These are phyloP conservation scores for Solanum bulbocastanum DNA, from an alignment of 257 asterid species.

Conservation along the genomic window DNA sequence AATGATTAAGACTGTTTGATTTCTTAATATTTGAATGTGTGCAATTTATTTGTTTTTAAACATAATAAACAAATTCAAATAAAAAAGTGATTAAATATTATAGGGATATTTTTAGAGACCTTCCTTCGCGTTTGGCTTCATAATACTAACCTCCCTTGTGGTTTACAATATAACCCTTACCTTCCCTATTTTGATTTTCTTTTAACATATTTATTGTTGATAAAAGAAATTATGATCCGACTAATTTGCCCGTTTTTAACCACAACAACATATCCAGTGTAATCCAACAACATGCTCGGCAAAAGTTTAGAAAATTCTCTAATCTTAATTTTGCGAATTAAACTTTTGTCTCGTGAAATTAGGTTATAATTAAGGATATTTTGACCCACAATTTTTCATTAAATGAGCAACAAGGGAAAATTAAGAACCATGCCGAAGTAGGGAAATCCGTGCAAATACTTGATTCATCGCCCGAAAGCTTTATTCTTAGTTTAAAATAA, in stretches of 20 bases:
- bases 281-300: background rate
- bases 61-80: background rate
- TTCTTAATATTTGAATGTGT: background rate
- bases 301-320: background rate
- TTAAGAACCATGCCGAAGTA: background rate
- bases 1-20: background rate
- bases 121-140: background rate
- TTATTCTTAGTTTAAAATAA: background rate
- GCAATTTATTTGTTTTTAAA: background rate
- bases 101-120: background rate
- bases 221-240: background rate
- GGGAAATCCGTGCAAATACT: background rate
- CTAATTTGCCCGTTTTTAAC: background rate
- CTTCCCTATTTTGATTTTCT: background rate
- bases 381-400: background rate
- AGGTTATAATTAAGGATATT: background rate
- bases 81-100: background rate
- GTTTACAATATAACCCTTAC: background rate
- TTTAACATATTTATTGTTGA: background rate
- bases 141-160: background rate
- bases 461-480: background rate
- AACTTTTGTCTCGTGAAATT: background rate
- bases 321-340: background rate
- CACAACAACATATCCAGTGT: background rate
- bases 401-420: background rate